Percentiles rank a stretch among this genome's conserved stretches.
Evolutionary conservation across 2,329 filamentous ascomycete genomes (phyloP).

Genomic region (Calonectria pseudoturangicola): DNA sequence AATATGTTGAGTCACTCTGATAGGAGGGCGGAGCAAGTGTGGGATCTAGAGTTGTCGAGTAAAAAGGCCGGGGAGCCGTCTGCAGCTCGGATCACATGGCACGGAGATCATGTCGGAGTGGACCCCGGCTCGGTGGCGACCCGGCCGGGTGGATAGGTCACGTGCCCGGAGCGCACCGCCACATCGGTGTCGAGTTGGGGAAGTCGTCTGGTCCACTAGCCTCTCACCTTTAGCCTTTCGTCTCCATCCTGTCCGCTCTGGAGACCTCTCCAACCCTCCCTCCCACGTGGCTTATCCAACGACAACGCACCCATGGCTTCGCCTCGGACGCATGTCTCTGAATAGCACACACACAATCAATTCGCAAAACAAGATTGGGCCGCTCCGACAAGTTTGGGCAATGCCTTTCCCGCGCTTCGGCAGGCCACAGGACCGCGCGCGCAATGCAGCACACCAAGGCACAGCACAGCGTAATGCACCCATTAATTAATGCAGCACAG

Average conservation of each 20-base stretch:
- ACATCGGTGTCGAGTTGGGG: constrained; percentile 32
- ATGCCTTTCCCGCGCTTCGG: constrained; percentile 27
- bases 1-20: constrained; percentile 33
- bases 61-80: constrained; percentile 43
- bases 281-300: constrained; percentile 50
- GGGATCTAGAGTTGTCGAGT: constrained; percentile 35
- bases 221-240: constrained; percentile 15
- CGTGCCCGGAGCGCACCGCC: constrained; percentile 42
- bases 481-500: constrained; percentile 17
- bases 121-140: constrained; percentile 48
- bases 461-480: background rate
- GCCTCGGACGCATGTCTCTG: constrained; percentile 46
- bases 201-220: background rate
- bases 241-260: constrained; percentile 18
- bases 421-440: constrained; percentile 23
- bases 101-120: constrained; percentile 49
- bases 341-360: constrained; percentile 40
- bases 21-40: constrained; percentile 11
- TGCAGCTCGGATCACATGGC: constrained; percentile 51
- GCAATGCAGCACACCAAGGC: background rate
- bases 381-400: constrained; percentile 19
- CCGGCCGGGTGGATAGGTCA: constrained; percentile 49
- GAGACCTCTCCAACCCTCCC: constrained; percentile 32
- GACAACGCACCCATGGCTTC: constrained; percentile 41
- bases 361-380: constrained; percentile 35